Evolutionary conservation across 192 early-diverging fungal species (phyloP).

Genomic region (Backusella macrospora): DNA sequence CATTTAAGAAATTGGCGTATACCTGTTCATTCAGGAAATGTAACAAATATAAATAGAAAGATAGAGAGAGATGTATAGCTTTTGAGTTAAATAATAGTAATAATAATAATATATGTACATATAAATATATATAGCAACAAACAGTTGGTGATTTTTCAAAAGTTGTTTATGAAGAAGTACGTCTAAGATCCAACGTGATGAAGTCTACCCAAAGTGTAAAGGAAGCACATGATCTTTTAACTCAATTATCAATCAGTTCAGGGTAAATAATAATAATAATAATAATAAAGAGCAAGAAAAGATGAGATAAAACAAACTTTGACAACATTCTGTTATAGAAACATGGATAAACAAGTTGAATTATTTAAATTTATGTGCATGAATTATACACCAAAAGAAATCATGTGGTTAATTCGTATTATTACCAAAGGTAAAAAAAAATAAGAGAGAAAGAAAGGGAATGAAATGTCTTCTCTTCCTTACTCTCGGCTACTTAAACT

Average conservation of each 20-base stretch:
- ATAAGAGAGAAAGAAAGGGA: too few species aligned
- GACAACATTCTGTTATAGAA: too few species aligned
- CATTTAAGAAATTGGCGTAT: constrained; percentile 52
- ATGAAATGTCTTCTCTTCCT: too few species aligned
- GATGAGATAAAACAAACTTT: constrained; percentile 11
- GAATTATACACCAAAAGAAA: constrained; percentile 66
- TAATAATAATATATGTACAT: background rate
- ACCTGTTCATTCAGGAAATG: constrained; percentile 39
- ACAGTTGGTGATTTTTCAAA: constrained; percentile 67
- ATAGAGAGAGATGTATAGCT: too few species aligned
- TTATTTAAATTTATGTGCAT: constrained; percentile 58
- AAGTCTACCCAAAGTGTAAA: constrained; percentile 53
- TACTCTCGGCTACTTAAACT: background rate
- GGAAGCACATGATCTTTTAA: constrained; percentile 62
- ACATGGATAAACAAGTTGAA: constrained; percentile 22
- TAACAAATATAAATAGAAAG: constrained; percentile 28
- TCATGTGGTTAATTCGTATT: constrained; percentile 77
- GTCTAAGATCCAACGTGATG: constrained; percentile 52
- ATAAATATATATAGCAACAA: constrained; percentile 44
- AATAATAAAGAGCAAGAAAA: background rate
- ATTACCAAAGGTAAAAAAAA: constrained; percentile 65
- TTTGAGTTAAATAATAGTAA: background rate
- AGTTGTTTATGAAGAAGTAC: constrained; percentile 51
- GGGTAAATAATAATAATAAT: constrained; percentile 25
- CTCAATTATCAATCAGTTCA: constrained; percentile 42